Base-by-base conservation (phyloP, 2,329 filamentous ascomycete genomes). In the Talaromyces funiculosus region DNA sequence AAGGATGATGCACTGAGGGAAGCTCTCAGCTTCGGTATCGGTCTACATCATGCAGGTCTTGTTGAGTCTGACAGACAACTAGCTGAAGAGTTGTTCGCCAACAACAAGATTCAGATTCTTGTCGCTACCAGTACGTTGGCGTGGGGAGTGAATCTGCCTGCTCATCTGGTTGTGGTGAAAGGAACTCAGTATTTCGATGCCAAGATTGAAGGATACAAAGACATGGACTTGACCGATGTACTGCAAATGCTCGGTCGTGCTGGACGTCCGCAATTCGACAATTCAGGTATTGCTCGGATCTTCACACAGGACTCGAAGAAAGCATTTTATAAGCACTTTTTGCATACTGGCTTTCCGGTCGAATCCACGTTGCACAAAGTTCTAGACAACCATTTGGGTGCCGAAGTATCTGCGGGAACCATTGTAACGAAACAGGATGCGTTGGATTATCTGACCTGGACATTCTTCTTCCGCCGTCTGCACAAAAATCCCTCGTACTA, bases 401-500 rank as follows among this genome's bases (percentile, higher is more conserved):
- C 94, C 62, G 94, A 99, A 77, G 87, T 97, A 5, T 96, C 92
- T 0, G 91, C 94, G 0, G 92, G 90, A 66, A 99, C 94, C 0
- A 90, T 99, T 55, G 81, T 88, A 33, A 96, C 92, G 8, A 97
- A 97, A 75, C 94, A 99, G 75, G 94, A 99, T 76, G 94, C 94
- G 0, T 83, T 99, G 3, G 95, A 99, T 75, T 99, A 99, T 71
- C 78, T 99, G 57, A 99, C 94, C 0, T 99, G 95, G 94, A 99
- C 95, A 0, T 99, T 99, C 80, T 99, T 99, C 84, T 99, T 99
- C 83, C 86, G 95, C 2, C 84, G 94, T 10, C 79, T 99, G 40
- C 94, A 99, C 80, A 99, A 99, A 81, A 99, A 99, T 68, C 94
- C 94, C 1, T 96, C 92, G 0, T 99, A 96, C 77, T 99, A 99